Evolutionary conservation across 2,329 filamentous ascomycete genomes (phyloP).

Genomic region (Rutstroemia sp.): DNA sequence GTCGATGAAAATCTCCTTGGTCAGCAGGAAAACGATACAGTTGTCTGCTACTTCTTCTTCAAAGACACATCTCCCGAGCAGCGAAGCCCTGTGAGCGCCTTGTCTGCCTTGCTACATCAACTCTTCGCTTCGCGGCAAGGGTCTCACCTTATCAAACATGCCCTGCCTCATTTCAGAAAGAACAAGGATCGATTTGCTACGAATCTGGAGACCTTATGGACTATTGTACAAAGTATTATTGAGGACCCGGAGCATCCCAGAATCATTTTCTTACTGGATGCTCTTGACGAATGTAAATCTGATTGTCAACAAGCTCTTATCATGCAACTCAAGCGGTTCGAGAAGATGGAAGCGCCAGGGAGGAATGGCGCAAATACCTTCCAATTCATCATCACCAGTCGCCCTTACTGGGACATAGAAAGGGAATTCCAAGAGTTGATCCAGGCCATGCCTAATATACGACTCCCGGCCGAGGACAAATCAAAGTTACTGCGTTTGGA

Average conservation of each 20-base stretch:
- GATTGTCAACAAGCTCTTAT: not conserved
- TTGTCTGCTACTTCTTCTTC: constrained; percentile 9
- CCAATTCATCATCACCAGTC: constrained; percentile 7
- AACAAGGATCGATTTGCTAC: not conserved
- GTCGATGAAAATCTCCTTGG: not conserved
- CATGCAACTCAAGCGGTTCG: not conserved
- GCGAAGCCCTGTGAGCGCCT: constrained; percentile 1
- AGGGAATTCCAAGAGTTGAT: not conserved
- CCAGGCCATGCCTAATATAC: not conserved
- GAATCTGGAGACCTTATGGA: constrained; percentile 3
- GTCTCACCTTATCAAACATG: constrained; percentile 1
- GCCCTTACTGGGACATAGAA: constrained; percentile 6
- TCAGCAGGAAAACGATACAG: not conserved
- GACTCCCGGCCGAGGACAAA: constrained; percentile 3
- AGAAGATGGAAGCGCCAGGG: not conserved
- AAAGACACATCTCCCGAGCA: constrained; percentile 4
- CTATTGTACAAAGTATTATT: not conserved
- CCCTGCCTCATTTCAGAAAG: not conserved
- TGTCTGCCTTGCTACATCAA: constrained; percentile 6
- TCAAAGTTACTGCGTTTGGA: not conserved
- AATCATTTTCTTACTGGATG: constrained; percentile 6
- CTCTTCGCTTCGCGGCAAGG: constrained; percentile 1
- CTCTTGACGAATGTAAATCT: constrained; percentile 5
- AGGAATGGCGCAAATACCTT: not conserved
- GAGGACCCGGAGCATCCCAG: not conserved